A percentile compares a stretch with the other conserved stretches of the same genome.
Conservation (phyloP, 495 filamentous ascomycete species). For the Aspergillus sclerotiicarbonarius region DNA sequence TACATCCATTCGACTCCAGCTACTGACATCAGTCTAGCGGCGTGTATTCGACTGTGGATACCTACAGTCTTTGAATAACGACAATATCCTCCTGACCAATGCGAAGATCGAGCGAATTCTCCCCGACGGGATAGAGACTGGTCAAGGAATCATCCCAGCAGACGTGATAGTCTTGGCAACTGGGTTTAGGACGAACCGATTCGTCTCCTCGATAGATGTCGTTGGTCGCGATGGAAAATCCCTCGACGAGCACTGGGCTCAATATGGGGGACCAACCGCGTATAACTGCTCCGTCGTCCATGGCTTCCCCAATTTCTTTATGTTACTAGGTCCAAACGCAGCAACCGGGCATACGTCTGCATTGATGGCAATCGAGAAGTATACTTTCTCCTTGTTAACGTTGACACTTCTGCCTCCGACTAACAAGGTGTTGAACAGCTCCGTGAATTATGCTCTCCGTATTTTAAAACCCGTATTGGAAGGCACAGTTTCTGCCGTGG, state of each 20-base stretch:
- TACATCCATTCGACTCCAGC: too few species aligned
- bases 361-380: conserved; percentile 51
- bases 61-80: conserved; percentile 40
- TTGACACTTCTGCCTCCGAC: too few species aligned
- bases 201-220: conserved; percentile 37
- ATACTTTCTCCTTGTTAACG: neutral
- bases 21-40: conserved; percentile 18
- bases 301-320: conserved; percentile 60
- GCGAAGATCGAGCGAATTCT: conserved; percentile 19
- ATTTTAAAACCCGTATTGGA: conserved; percentile 51
- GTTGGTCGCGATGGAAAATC: conserved; percentile 38
- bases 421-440: conserved; percentile 13
- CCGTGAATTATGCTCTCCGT: conserved; percentile 44
- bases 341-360: conserved; percentile 57
- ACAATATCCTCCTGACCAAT: conserved; percentile 43
- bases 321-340: conserved; percentile 57
- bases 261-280: conserved; percentile 47
- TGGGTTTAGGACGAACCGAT: conserved; percentile 46
- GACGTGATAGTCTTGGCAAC: conserved; percentile 53
- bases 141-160: conserved; percentile 36
- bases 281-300: conserved; percentile 55
- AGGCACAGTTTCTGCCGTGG: conserved; percentile 37
- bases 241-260: conserved; percentile 42
- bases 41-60: conserved; percentile 50
- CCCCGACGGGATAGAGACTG: conserved; percentile 24